Evolutionary conservation across 352 stramenopile species (phyloP).

Genomic region (Pythium inflatum): DNA sequence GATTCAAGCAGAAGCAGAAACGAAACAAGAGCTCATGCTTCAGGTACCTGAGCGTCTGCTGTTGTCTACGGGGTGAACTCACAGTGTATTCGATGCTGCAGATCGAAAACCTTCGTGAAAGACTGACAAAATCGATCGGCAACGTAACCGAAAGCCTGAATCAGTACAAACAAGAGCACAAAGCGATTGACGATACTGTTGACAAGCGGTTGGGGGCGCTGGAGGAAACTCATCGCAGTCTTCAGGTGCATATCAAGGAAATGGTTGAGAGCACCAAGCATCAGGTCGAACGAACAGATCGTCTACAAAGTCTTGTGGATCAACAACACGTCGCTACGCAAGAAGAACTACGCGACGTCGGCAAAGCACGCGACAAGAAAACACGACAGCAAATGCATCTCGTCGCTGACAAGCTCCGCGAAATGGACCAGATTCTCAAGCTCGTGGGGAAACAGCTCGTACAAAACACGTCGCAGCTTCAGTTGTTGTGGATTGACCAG

Average conservation of each 20-base stretch:
- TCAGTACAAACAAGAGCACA: background rate
- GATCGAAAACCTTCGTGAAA: too few relatives aligned
- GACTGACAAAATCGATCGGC: too few relatives aligned
- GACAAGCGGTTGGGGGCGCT: background rate
- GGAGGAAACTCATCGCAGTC: background rate
- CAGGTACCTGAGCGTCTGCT: too few relatives aligned
- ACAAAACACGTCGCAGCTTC: constrained; percentile 65
- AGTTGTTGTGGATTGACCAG: constrained; percentile 56
- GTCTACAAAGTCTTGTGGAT: background rate
- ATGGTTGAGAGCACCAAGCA: background rate
- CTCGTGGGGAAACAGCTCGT: constrained; percentile 69
- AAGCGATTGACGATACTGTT: background rate
- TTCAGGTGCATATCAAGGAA: background rate
- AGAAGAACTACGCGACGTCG: constrained; percentile 9
- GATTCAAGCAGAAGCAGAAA: too few relatives aligned
- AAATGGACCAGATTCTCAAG: constrained; percentile 68
- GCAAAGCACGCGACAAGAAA: constrained; percentile 29
- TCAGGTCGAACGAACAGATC: background rate
- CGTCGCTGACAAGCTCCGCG: constrained; percentile 47
- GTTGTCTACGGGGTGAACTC: too few relatives aligned
- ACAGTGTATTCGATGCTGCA: too few relatives aligned
- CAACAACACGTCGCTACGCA: constrained; percentile 6
- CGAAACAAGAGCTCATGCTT: too few relatives aligned
- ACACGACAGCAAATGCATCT: constrained; percentile 30
- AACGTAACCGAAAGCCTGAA: too few relatives aligned